Percentiles rank a stretch among this genome's conserved stretches.
phyloP scores from a whole-genome alignment of 163 green algal species.

The Chlamydomonas reinhardtii region DNA sequence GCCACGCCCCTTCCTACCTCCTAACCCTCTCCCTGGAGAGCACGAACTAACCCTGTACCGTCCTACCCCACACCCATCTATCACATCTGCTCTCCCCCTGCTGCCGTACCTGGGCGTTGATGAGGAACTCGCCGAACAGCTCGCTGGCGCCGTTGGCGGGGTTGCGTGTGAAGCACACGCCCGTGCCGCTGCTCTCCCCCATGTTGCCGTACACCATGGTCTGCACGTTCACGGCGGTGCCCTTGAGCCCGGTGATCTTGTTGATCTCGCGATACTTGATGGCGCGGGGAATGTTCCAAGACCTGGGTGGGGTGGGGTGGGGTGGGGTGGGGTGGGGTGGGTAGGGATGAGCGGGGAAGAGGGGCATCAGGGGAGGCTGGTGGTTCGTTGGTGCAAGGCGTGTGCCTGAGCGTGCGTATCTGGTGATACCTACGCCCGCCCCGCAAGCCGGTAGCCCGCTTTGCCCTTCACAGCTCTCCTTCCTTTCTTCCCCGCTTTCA shows the following conservation, averaged over 20 bases:
- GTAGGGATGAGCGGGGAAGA: not conserved
- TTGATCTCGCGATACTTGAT: conserved; percentile 76
- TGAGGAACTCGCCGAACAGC: conserved; percentile 89
- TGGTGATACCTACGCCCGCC: too few species aligned
- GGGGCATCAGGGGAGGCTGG: too few species aligned
- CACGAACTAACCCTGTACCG: too few species aligned
- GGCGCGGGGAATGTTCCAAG: conserved; percentile 47
- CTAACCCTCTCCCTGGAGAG: too few species aligned
- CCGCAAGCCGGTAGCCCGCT: too few species aligned
- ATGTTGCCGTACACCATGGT: conserved; percentile 82
- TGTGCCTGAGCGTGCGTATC: too few species aligned
- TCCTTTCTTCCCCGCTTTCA: too few species aligned
- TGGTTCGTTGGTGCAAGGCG: not conserved
- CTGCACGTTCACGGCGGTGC: conserved; percentile 47
- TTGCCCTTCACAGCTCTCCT: too few species aligned
- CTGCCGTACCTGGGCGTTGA: conserved; percentile 89
- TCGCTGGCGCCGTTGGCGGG: conserved; percentile 71
- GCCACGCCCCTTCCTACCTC: too few species aligned
- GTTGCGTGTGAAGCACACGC: conserved; percentile 81
- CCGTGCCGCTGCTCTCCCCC: conserved; percentile 72
- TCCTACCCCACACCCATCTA: too few species aligned
- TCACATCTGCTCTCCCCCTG: too few species aligned
- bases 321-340: not conserved
- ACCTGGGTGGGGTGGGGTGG: not conserved
- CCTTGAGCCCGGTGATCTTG: conserved; percentile 78